A percentile compares a stretch with the other conserved stretches of the same genome.
Conservation (phyloP, 108 stramenopile species). For the Epithemia pelagica region DNA sequence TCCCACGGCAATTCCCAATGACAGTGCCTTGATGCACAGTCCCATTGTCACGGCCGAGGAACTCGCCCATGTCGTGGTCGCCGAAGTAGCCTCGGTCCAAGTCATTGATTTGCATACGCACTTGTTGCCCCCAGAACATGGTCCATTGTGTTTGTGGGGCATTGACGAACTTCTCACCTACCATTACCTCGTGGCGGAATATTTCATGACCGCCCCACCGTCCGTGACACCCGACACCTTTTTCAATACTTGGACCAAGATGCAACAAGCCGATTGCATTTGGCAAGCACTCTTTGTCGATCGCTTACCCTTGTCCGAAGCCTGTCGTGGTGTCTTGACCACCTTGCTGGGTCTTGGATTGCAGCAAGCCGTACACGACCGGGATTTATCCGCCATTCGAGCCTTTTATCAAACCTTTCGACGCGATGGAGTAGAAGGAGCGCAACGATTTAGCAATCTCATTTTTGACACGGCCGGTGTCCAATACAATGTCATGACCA, state of each 20-base stretch:
- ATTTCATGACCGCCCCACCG: conserved; percentile 77
- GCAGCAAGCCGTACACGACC: conserved; percentile 22
- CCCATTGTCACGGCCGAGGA: conserved; percentile 15
- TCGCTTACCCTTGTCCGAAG: conserved; percentile 80
- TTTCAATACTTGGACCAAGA: conserved; percentile 37
- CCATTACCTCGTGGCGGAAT: conserved; percentile 89
- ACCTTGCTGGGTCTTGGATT: conserved; percentile 60
- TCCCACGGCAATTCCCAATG: conserved; percentile 33
- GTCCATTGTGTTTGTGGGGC: conserved; percentile 74
- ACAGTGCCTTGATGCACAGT: conserved; percentile 24
- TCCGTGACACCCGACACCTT: conserved; percentile 52
- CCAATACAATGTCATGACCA: conserved; percentile 86
- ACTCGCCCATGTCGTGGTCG: conserved; percentile 33
- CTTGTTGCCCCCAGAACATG: conserved; percentile 81
- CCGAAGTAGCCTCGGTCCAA: conserved; percentile 47
- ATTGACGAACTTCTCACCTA: conserved; percentile 90
- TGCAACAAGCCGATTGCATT: conserved; percentile 65
- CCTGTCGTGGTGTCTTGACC: conserved; percentile 79
- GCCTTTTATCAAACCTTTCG: conserved; percentile 42
- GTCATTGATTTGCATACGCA: conserved; percentile 91
- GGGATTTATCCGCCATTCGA: conserved; percentile 70
- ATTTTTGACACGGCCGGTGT: conserved; percentile 61
- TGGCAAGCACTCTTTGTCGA: conserved; percentile 82
- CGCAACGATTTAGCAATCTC: conserved; percentile 41
- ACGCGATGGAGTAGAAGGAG: conserved; percentile 34